Conservation (phyloP, 1,284 basidiomycete genomes). For the Trametes sp. region DNA sequence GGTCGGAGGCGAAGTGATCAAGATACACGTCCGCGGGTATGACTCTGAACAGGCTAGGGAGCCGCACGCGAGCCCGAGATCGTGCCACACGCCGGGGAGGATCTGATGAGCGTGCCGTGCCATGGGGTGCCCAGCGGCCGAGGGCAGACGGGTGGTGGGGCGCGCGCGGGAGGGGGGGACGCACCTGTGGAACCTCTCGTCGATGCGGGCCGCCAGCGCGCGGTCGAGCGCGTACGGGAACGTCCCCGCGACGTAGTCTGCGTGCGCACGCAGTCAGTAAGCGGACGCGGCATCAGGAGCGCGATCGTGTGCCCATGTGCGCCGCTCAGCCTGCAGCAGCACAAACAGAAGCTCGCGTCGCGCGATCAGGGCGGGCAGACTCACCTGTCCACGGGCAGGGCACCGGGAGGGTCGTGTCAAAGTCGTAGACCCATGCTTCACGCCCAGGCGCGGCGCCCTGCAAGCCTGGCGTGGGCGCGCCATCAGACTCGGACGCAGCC, state of each 20-base stretch:
- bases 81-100: not conserved
- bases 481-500: not conserved
- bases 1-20: constrained; percentile 74
- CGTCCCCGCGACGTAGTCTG: constrained; percentile 64
- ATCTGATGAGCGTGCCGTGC: constrained; percentile 10
- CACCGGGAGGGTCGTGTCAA: constrained; percentile 58
- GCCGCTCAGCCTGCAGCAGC: too few species aligned
- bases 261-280: constrained; percentile 2
- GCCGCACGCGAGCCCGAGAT: constrained; percentile 9
- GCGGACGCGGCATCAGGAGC: constrained; percentile 8
- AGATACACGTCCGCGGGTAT: constrained; percentile 60
- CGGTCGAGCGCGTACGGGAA: constrained; percentile 52
- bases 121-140: too few species aligned
- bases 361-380: not conserved
- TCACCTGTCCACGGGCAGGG: constrained; percentile 60
- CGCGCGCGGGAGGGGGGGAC: constrained; percentile 5
- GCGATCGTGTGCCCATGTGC: constrained; percentile 4
- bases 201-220: constrained; percentile 23
- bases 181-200: constrained; percentile 57
- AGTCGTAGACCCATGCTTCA: constrained; percentile 68
- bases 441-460: not conserved
- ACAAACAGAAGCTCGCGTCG: not conserved
- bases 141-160: too few species aligned
- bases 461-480: not conserved
- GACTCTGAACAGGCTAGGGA: constrained; percentile 52